Evolutionary conservation across 768 basidiomycete genomes (phyloP), one percentile per base, ranked within the genome.

Genomic region (Gloeopeniophorella convolvens): DNA sequence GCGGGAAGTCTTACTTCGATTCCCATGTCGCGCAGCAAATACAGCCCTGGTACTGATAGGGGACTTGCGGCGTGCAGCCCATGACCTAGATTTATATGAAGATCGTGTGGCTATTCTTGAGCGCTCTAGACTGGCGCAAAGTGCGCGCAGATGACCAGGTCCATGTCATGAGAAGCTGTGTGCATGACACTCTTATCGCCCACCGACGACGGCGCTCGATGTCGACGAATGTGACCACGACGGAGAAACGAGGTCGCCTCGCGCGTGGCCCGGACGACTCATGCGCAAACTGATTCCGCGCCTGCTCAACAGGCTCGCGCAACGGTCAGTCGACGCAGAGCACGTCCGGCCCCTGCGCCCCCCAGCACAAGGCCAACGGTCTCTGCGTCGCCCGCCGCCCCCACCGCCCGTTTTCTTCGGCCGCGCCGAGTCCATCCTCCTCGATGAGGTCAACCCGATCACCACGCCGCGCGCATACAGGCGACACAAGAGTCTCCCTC

Each of bases 261-360:
- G 39, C 3, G 12, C 13, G 39, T 18, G 10, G n/a, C 21, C 36
- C 35, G 26, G 21, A 3, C 15, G 20, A 37, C 36, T 32, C 50
- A 88, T 87, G 85, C 78, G 82, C 62, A 83, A 84, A 57, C 70
- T 89, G 61, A 66, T 86, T 50, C 83, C 83, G 35, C 83, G 85
- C 60, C 77, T 88, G 13, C 64, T 79, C 39, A 63, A 69, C 49
- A 62, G 58, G 18, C 62, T 81, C 37, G 60, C 65, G 21, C 61
- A 70, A 66, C 42, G 33, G 23, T 58, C 55, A 44, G 54, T 52
- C 42, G 37, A 26, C 6, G 35, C 48, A 23, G 44, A 47, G 41
- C 21, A 36, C 28, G 46, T 37, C 32, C 42, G 37, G 16, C 60
- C 50, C 15, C 13, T 53, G 15, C 43, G 45, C 27, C 54, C 35